Evolutionary conservation across 2,329 filamentous ascomycete genomes (phyloP), one percentile per base, ranked within the genome.

Genomic region (Colletotrichum navitas): DNA sequence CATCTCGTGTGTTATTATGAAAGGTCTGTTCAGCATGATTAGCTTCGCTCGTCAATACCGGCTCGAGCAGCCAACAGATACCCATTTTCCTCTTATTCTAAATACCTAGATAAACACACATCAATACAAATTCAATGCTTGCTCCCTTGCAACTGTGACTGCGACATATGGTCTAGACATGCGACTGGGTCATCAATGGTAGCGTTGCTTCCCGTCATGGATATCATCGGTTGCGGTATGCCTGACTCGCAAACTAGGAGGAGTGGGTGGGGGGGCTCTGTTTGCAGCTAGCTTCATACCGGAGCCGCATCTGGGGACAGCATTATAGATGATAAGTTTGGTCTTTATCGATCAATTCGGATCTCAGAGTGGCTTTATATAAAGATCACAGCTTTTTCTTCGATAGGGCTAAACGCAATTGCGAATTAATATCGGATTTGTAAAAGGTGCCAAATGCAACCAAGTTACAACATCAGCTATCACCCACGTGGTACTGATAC

Each of bases 261-360:
- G 5, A 47, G n/a, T 12, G 41, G 58, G n/a, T n/a, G n/a, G n/a
- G n/a, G n/a, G n/a, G 5, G 29, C n/a, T 21, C 26, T 7, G 11
- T 36, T 34, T 43, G 34, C 4, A 10, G 45, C 16, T 26, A 34
- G 32, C 47, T 34, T n/a, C 47, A 59, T 39, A 49, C 18, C 14
- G 24, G 61, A 70, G 55, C 63, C 47, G 32, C 47, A 41, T 70
- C 54, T 47, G 47, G 63, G 29, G 8, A 70, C 32, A 41, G 21
- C 39, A 32, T 43, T 18, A 18, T 12, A 14, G 67, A 41, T 55
- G 63, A 55, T 51, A 29, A 18, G 18, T n/a, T 51, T 1, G 12
- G 1, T 3, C 55, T 66, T 69, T 66, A 36, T 66, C n/a, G 18
- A 21, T 24, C 36, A 66, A 59, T 34, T 32, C 29, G 21, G 34